Base-by-base conservation (phyloP, 768 basidiomycete genomes). In the Hydnomerulius pinastri region DNA sequence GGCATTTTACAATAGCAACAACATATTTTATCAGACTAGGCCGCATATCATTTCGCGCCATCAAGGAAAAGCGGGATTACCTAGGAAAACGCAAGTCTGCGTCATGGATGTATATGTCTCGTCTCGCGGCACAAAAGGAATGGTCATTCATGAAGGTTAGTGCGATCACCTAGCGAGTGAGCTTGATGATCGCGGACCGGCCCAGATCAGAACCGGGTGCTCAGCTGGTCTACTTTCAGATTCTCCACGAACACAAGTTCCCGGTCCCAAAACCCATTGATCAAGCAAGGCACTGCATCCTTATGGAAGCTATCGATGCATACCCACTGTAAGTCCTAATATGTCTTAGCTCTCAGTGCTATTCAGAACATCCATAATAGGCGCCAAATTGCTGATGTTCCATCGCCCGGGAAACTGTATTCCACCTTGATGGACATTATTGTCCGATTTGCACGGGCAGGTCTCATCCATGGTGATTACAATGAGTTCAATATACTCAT, bases 401-500 rank as follows among this genome's bases (percentile, higher is more conserved):
- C 87, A 6, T 87, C 88, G 2, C 94, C 96, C 0, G 92, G 92
- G 33, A 87, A 86, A 55, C 79, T 98, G 18, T 98, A 98, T 70
- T 94, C 94, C 1, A 73, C 76, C 15, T 75, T 98, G 38, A 98
- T 98, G 97, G 92, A 93, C 67, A 75, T 98, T 53, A 93, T 98
- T 64, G 92, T 98, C 50, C 90, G 93, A 46, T 88, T 98, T 62
- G 95, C 96, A 5, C 85, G 82, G 30, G 84, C 89, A 13, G 97
- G 97, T 5, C 80, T 99, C n/a, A 98, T 99, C 44, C 97, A 99
- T 62, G 95, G 97, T 35, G 97, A 99, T 61, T 99, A 90, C 73
- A 99, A 99, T 72, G 97, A 99, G 65, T 99, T 98, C 76, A 98
- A 99, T 69, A 94, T 99, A 57, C 83, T 99, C 54, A 93, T 99